These are phyloP conservation scores for Penicillium taxi DNA, from an alignment of 495 filamentous ascomycete genomes.

Conservation along the genomic window DNA sequence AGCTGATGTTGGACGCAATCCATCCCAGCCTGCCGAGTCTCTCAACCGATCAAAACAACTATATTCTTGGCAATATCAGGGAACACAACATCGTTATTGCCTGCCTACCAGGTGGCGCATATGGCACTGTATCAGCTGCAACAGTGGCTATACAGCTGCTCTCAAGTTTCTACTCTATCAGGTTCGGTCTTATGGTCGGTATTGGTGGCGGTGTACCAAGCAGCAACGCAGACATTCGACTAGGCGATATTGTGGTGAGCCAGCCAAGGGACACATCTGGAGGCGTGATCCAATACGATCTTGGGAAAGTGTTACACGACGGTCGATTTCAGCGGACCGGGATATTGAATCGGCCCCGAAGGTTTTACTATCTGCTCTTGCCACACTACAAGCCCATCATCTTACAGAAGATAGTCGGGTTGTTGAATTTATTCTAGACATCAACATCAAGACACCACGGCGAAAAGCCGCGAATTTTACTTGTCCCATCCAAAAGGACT, in stretches of 20 bases:
- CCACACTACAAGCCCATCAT: constrained; percentile 7
- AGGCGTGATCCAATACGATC: constrained; percentile 38
- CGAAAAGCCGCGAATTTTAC: constrained; percentile 5
- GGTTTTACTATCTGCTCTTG: constrained; percentile 20
- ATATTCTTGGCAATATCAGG: constrained; percentile 26
- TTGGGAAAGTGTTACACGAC: constrained; percentile 23
- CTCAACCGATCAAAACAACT: constrained; percentile 25
- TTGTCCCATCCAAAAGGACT: constrained; percentile 16
- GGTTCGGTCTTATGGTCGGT: constrained; percentile 36
- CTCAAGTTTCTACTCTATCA: constrained; percentile 25
- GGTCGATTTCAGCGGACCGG: constrained; percentile 24
- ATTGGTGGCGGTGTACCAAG: constrained; percentile 29
- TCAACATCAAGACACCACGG: constrained; percentile 5
- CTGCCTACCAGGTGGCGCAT: constrained; percentile 18
- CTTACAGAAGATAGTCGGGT: constrained; percentile 11
- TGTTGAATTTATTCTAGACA: constrained; percentile 6
- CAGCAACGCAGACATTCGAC: constrained; percentile 26
- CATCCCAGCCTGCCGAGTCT: constrained; percentile 13
- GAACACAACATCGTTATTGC: constrained; percentile 29
- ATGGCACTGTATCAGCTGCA: constrained; percentile 16
- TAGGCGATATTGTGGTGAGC: constrained; percentile 42
- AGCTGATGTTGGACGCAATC: constrained; percentile 27
- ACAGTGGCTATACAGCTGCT: constrained; percentile 27
- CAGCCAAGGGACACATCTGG: constrained; percentile 17
- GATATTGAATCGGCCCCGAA: constrained; percentile 22